phyloP scores from a whole-genome alignment of 2,329 filamentous ascomycete genomes.

The Juglanconis sp. region DNA sequence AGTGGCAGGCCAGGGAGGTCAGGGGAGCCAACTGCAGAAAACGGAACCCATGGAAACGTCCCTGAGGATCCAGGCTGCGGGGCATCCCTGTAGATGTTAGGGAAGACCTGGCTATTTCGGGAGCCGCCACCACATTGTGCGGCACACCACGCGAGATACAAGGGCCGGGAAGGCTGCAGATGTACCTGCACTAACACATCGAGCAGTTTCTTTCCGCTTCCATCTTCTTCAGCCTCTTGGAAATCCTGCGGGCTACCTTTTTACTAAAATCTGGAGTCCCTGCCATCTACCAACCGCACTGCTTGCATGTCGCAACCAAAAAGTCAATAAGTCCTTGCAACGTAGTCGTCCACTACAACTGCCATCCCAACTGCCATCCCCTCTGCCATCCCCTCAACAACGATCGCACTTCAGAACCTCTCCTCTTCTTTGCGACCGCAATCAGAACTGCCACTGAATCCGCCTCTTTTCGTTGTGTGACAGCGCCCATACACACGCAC shows the following conservation, averaged over 20 bases:
- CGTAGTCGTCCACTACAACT: neutral
- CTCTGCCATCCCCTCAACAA: neutral
- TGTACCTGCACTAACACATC: conserved; percentile 12
- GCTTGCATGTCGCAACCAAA: neutral
- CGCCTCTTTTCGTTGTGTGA: neutral
- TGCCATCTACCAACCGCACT: neutral
- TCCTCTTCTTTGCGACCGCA: conserved; percentile 5
- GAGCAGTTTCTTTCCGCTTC: conserved; percentile 17
- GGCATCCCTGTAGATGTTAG: conserved; percentile 12
- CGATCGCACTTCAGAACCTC: neutral
- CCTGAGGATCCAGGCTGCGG: neutral
- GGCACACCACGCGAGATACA: neutral
- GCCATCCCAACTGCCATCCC: neutral
- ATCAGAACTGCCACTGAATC: neutral
- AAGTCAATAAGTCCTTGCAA: too few species aligned
- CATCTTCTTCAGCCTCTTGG: conserved; percentile 18
- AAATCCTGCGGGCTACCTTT: conserved; percentile 3
- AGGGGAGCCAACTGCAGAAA: neutral
- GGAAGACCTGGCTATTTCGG: neutral
- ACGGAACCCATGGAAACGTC: neutral
- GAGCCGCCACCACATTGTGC: neutral
- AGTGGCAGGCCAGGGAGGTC: too few species aligned
- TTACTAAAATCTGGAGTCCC: neutral
- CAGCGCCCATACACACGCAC: neutral
- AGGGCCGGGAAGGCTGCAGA: neutral